Evolutionary conservation across 2,329 filamentous ascomycete species (phyloP).

Genomic region (Tolypocladium inflatum): DNA sequence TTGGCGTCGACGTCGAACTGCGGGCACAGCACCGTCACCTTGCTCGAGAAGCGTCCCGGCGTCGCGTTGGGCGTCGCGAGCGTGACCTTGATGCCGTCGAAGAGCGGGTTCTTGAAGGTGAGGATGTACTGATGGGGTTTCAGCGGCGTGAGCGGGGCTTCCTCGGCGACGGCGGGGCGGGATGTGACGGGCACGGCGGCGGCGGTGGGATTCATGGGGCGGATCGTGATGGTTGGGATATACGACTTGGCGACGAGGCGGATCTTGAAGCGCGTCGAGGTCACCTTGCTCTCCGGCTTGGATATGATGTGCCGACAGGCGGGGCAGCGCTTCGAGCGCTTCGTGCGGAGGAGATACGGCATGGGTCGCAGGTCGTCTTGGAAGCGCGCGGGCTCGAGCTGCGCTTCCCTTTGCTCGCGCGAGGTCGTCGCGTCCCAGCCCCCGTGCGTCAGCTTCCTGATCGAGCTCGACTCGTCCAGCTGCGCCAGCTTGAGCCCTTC

Average conservation of each 20-base stretch:
- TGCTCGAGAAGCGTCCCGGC: constrained; percentile 65
- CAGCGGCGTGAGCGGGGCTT: constrained; percentile 41
- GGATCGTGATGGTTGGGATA: constrained; percentile 73
- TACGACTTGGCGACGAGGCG: constrained; percentile 80
- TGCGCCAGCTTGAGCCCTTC: constrained; percentile 63
- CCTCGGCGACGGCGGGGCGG: constrained; percentile 19
- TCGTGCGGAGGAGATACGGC: constrained; percentile 76
- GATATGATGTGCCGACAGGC: constrained; percentile 90
- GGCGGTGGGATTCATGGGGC: constrained; percentile 41
- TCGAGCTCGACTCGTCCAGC: constrained; percentile 51
- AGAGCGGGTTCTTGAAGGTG: constrained; percentile 88
- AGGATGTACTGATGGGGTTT: constrained; percentile 70
- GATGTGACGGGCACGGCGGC: constrained; percentile 23
- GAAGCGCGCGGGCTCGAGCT: constrained; percentile 51
- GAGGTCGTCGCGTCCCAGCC: constrained; percentile 57
- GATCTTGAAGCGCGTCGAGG: constrained; percentile 85
- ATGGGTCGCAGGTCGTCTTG: constrained; percentile 69
- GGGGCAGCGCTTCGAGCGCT: constrained; percentile 87
- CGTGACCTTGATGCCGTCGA: constrained; percentile 79
- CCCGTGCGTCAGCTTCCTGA: constrained; percentile 47
- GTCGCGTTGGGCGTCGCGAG: constrained; percentile 76
- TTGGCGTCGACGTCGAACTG: constrained; percentile 92
- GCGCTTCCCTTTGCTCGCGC: constrained; percentile 35
- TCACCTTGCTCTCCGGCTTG: constrained; percentile 85
- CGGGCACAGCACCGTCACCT: constrained; percentile 86